These are phyloP conservation scores for Paramecium caudatum DNA, from an alignment of 73 alveolate species.

Conservation along the genomic window DNA sequence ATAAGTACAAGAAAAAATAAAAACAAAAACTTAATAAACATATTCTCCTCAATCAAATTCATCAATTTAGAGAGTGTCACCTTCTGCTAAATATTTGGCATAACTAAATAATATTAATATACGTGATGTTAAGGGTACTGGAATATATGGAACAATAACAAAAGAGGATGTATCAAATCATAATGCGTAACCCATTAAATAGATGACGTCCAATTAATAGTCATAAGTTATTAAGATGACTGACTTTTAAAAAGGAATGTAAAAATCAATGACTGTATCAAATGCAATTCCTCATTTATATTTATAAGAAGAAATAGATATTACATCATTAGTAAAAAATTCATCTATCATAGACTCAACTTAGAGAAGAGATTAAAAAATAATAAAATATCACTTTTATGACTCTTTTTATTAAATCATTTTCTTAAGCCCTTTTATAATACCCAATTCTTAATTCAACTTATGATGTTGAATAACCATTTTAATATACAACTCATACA, in stretches of 20 bases:
- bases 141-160: conserved; percentile 24
- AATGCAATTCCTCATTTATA: conserved; percentile 86
- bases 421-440: conserved; percentile 84
- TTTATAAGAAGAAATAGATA: conserved; percentile 85
- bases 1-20: background rate
- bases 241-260: conserved; percentile 86
- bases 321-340: conserved; percentile 68
- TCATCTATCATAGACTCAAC: conserved; percentile 9
- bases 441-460: conserved; percentile 84
- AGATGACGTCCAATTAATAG: background rate
- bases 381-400: conserved; percentile 80
- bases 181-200: background rate
- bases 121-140: conserved; percentile 2
- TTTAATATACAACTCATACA: conserved; percentile 81
- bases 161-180: conserved; percentile 16
- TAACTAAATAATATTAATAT: background rate
- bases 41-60: background rate
- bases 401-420: conserved; percentile 91
- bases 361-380: conserved; percentile 82
- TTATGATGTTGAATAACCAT: conserved; percentile 77
- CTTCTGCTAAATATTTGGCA: conserved; percentile 63
- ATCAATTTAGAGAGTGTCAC: background rate
- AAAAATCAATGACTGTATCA: conserved; percentile 87
- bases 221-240: conserved; percentile 73
- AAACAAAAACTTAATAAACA: conserved; percentile 75